Evolutionary conservation across 352 stramenopile species (phyloP).

Genomic region (Plasmopara halstedii): DNA sequence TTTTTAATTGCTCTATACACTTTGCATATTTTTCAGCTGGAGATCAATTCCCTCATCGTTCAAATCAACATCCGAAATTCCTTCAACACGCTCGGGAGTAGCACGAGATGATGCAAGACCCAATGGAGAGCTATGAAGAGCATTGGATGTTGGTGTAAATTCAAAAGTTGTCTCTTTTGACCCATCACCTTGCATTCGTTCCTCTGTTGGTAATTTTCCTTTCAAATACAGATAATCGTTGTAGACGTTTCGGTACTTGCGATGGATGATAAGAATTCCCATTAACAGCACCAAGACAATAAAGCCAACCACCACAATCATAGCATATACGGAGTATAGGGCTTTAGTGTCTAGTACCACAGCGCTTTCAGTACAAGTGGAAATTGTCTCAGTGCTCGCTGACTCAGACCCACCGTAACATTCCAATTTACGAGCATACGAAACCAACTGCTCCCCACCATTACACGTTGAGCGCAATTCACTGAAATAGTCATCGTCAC

Average conservation of each 20-base stretch:
- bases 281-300: slow-evolving; percentile 64
- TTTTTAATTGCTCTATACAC: slow-evolving; percentile 13
- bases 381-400: slow-evolving; percentile 34
- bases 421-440: slow-evolving; percentile 41
- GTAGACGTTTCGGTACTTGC: slow-evolving; percentile 73
- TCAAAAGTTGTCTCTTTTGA: slow-evolving; percentile 73
- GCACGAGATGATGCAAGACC: slow-evolving; percentile 13
- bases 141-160: slow-evolving; percentile 52
- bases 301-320: slow-evolving; percentile 49
- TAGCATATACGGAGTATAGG: slow-evolving; percentile 67
- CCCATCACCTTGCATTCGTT: slow-evolving; percentile 43
- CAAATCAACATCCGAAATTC: slow-evolving; percentile 13
- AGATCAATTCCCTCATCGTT: slow-evolving; percentile 27
- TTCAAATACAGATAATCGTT: slow-evolving; percentile 82
- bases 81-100: slow-evolving; percentile 3
- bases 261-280: slow-evolving; percentile 56
- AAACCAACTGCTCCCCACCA: slow-evolving; percentile 47
- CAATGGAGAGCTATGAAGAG: slow-evolving; percentile 39
- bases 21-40: slow-evolving; percentile 30
- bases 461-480: slow-evolving; percentile 58
- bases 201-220: slow-evolving; percentile 55
- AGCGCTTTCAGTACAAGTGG: slow-evolving; percentile 52
- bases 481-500: slow-evolving; percentile 49
- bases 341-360: slow-evolving; percentile 64
- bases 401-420: slow-evolving; percentile 52